Conservation (phyloP, 1,284 basidiomycete genomes). For the Exobasidium rhododendri region DNA sequence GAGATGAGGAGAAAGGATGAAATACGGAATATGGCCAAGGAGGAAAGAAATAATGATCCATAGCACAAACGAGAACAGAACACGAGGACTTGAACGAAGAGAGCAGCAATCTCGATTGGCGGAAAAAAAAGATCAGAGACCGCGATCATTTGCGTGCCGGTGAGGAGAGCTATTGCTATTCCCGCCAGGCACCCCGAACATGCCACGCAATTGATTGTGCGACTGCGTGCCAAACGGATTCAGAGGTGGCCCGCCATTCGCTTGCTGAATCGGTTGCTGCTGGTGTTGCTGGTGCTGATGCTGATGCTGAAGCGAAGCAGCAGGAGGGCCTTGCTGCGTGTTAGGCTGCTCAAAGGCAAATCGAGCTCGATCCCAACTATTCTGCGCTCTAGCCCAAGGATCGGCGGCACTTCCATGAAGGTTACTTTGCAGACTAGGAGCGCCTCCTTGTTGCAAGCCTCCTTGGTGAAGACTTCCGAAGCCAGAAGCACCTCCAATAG, state of each 20-base stretch:
- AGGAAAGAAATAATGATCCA: neutral
- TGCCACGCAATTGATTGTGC: neutral
- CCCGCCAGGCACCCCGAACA: constrained; percentile 1
- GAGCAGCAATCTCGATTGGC: too few species aligned
- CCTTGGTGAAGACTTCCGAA: constrained; percentile 20
- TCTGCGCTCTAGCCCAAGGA: constrained; percentile 30
- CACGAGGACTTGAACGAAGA: too few species aligned
- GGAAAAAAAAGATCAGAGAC: neutral
- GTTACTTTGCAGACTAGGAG: neutral
- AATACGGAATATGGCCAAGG: neutral
- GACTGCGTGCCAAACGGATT: constrained; percentile 4
- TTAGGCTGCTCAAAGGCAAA: constrained; percentile 47
- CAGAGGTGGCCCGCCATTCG: neutral
- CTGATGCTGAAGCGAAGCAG: neutral
- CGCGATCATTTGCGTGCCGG: neutral
- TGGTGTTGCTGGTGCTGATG: constrained; percentile 11
- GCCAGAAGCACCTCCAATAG: constrained; percentile 18
- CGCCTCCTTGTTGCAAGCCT: constrained; percentile 5
- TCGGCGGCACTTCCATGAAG: constrained; percentile 14
- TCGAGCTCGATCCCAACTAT: constrained; percentile 48
- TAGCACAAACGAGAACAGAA: too few species aligned
- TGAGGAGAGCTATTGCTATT: neutral
- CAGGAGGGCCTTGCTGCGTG: neutral
- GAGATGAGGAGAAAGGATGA: neutral
- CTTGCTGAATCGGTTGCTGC: neutral